Evolutionary conservation across 2,329 filamentous ascomycete genomes (phyloP).

Genomic region (Fusarium austroafricanum): DNA sequence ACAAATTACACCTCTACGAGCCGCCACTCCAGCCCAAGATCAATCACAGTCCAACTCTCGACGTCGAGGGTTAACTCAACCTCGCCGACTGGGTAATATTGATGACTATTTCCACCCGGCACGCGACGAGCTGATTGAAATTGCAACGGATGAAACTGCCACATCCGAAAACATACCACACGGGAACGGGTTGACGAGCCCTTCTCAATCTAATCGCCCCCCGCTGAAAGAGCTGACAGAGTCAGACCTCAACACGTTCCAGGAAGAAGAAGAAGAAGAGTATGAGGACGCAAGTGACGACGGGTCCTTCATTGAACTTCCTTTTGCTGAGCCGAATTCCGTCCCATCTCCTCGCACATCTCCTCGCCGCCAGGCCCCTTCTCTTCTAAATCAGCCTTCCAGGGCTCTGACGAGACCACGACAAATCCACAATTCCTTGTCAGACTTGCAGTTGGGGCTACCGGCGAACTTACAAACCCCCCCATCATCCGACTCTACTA

Average conservation of each 20-base stretch:
- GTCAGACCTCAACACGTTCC: slow-evolving; percentile 35
- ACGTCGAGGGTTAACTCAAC: slow-evolving; percentile 9
- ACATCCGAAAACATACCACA: slow-evolving; percentile 35
- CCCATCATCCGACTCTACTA: slow-evolving; percentile 41
- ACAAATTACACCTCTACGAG: slow-evolving; percentile 37
- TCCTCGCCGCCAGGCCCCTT: slow-evolving; percentile 7
- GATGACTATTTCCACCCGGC: slow-evolving; percentile 48
- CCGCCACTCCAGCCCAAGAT: slow-evolving; percentile 7
- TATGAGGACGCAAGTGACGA: slow-evolving; percentile 23
- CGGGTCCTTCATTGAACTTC: neutral
- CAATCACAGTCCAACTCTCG: slow-evolving; percentile 2
- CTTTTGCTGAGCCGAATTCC: slow-evolving; percentile 10
- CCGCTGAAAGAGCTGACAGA: slow-evolving; percentile 43
- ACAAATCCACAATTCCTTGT: neutral
- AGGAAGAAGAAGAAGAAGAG: slow-evolving; percentile 34
- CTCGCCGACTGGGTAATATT: slow-evolving; percentile 44
- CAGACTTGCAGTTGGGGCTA: neutral
- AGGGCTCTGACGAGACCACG: slow-evolving; percentile 14
- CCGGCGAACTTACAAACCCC: slow-evolving; percentile 39
- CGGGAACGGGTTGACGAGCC: slow-evolving; percentile 7
- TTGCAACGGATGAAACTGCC: slow-evolving; percentile 52
- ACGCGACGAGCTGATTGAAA: slow-evolving; percentile 46
- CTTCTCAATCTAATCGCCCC: slow-evolving; percentile 22
- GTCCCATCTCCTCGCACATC: slow-evolving; percentile 10
- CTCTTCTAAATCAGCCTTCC: slow-evolving; percentile 17